phyloP scores from a whole-genome alignment of 2,329 filamentous ascomycete genomes.

The Exserohilum turcica region DNA sequence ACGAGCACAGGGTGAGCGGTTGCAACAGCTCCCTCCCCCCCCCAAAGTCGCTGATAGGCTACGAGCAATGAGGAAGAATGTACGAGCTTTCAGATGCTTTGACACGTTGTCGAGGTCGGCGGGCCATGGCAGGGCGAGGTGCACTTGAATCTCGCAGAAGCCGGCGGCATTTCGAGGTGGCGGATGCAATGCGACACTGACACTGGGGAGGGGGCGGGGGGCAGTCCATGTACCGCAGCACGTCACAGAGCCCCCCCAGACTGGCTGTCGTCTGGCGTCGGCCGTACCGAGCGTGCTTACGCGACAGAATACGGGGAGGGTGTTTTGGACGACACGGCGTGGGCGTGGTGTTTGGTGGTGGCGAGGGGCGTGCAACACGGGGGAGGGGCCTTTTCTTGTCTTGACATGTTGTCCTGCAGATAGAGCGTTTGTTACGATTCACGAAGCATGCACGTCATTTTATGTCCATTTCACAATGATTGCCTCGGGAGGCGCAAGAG shows the following conservation, averaged over 20 bases:
- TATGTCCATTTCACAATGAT: background rate
- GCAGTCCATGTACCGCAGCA: too few species aligned
- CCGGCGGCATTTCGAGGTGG: background rate
- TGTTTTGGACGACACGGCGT: background rate
- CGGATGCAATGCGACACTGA: background rate
- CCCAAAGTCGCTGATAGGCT: background rate
- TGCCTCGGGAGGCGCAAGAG: background rate
- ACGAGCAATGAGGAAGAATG: slow-evolving; percentile 3
- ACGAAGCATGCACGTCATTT: background rate
- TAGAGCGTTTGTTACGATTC: background rate
- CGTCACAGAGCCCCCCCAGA: too few species aligned
- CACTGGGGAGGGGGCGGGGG: too few species aligned
- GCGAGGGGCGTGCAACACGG: background rate
- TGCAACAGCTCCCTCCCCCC: too few species aligned
- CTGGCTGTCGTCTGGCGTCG: background rate
- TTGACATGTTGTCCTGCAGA: background rate
- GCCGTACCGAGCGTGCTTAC: background rate
- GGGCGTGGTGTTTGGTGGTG: background rate
- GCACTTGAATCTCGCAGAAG: background rate
- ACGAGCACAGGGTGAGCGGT: background rate
- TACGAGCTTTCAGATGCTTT: background rate
- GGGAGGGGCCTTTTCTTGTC: background rate
- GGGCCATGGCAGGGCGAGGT: background rate
- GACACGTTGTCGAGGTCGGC: background rate
- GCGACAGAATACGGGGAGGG: background rate